Conservation (phyloP, 352 stramenopile genomes). For the Pythium oligandrum region DNA sequence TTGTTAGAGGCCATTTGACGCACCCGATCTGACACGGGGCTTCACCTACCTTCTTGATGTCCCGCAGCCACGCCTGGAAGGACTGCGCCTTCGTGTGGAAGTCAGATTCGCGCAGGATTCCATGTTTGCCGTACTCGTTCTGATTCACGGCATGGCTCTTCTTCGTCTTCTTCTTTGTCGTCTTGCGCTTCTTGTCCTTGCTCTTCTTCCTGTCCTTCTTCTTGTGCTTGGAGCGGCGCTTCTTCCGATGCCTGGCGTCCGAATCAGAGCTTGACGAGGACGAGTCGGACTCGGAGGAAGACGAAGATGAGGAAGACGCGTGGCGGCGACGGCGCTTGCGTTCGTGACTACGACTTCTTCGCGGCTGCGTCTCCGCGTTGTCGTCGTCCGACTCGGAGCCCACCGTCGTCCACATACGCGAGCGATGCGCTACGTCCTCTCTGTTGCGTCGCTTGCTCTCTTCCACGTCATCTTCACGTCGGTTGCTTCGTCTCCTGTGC, state of each 20-base stretch:
- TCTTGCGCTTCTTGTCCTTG: conserved; percentile 16
- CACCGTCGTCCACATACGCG: conserved; percentile 8
- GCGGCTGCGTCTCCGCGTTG: background rate
- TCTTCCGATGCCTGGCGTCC: conserved; percentile 19
- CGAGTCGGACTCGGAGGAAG: conserved; percentile 28
- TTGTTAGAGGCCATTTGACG: too few species aligned
- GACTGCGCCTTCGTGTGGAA: conserved; percentile 88
- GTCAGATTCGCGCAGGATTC: conserved; percentile 92
- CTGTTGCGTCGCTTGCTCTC: conserved; percentile 4
- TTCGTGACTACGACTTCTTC: conserved; percentile 10
- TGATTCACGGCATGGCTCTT: conserved; percentile 67
- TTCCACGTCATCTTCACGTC: conserved; percentile 2
- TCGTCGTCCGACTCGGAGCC: conserved; percentile 2
- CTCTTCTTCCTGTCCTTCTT: conserved; percentile 20
- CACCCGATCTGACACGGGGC: too few species aligned
- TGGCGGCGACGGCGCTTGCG: conserved; percentile 11
- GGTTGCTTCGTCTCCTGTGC: background rate
- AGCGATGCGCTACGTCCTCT: conserved; percentile 4
- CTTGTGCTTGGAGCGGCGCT: conserved; percentile 17
- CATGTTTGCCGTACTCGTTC: conserved; percentile 94
- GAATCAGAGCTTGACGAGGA: conserved; percentile 23
- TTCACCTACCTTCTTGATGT: conserved; percentile 86
- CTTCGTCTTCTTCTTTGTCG: conserved; percentile 13
- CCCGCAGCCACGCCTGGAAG: conserved; percentile 94
- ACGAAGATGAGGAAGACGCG: conserved; percentile 28